Conservation (phyloP, 2,329 filamentous ascomycete species). For the Ustilaginoidea virens region DNA sequence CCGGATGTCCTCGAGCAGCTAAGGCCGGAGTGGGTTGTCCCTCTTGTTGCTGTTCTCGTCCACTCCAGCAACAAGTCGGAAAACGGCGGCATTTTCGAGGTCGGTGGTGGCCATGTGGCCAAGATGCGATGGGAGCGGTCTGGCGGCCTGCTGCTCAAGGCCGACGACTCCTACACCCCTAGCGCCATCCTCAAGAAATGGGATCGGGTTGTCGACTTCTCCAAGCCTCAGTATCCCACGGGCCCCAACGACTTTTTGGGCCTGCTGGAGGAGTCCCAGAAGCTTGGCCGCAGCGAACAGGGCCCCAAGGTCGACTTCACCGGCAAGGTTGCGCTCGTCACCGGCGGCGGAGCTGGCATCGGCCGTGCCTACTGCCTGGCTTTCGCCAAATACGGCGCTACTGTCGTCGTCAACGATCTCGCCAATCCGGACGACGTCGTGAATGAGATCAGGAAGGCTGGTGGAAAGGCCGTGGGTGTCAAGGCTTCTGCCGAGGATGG, state of each 20-base stretch:
- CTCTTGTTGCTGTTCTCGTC: slow-evolving; percentile 73
- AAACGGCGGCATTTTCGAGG: slow-evolving; percentile 83
- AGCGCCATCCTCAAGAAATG: slow-evolving; percentile 80
- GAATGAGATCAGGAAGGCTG: slow-evolving; percentile 76
- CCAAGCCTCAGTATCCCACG: slow-evolving; percentile 59
- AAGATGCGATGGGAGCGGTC: slow-evolving; percentile 94
- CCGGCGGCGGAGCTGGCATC: slow-evolving; percentile 78
- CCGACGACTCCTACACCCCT: slow-evolving; percentile 76
- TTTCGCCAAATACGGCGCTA: slow-evolving; percentile 71
- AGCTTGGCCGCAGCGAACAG: slow-evolving; percentile 55
- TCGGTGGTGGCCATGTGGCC: slow-evolving; percentile 79
- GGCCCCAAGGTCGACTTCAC: slow-evolving; percentile 67
- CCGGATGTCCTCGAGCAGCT: slow-evolving; percentile 76
- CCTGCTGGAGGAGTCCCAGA: slow-evolving; percentile 69
- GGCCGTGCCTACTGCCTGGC: slow-evolving; percentile 81
- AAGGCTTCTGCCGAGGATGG: slow-evolving; percentile 91
- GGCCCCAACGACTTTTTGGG: slow-evolving; percentile 80
- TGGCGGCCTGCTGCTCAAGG: slow-evolving; percentile 74
- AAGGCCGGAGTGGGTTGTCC: slow-evolving; percentile 90
- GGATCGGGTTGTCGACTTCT: slow-evolving; percentile 78
- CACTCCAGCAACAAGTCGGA: slow-evolving; percentile 74
- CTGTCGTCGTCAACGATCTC: slow-evolving; percentile 91
- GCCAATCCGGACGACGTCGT: slow-evolving; percentile 82
- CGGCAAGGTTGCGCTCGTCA: slow-evolving; percentile 74
- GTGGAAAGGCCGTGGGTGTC: slow-evolving; percentile 81